Evolutionary conservation across 305 asterid species (phyloP).

Genomic region (Solanum aculeatissimum): DNA sequence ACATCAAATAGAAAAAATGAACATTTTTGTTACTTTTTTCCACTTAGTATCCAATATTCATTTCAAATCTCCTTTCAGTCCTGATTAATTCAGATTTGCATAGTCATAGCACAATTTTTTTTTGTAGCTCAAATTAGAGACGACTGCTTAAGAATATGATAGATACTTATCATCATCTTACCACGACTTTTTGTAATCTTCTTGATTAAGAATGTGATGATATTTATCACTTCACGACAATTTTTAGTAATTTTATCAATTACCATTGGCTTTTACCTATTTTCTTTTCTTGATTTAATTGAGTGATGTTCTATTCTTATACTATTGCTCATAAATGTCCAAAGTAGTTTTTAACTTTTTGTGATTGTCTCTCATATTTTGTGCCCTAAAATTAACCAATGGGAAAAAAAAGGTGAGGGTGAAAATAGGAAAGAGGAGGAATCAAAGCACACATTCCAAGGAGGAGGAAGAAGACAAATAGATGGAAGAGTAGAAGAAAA

Average conservation of each 20-base stretch:
- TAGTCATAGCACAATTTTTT: neutral
- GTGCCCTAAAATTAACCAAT: neutral
- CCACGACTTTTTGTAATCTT: neutral
- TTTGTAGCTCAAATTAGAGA: neutral
- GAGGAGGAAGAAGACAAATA: conserved; percentile 22
- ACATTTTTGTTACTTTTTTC: neutral
- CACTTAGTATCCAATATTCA: neutral
- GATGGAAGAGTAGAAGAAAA: conserved; percentile 21
- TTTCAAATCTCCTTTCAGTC: accelerated
- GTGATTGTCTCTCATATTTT: neutral
- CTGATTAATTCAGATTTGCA: neutral
- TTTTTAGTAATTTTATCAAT: neutral
- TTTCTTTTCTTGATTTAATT: neutral
- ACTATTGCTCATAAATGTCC: neutral
- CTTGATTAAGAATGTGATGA: neutral
- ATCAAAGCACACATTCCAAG: conserved; percentile 27
- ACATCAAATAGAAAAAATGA: neutral
- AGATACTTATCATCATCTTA: neutral
- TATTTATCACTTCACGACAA: neutral
- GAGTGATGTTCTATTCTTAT: neutral
- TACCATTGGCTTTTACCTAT: neutral
- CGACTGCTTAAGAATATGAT: neutral
- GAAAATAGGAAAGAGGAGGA: conserved; percentile 2
- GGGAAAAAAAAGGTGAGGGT: neutral
- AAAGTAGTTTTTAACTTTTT: neutral